Conservation (phyloP, 495 filamentous ascomycete genomes). For the Chaetomidium leptoderma region DNA sequence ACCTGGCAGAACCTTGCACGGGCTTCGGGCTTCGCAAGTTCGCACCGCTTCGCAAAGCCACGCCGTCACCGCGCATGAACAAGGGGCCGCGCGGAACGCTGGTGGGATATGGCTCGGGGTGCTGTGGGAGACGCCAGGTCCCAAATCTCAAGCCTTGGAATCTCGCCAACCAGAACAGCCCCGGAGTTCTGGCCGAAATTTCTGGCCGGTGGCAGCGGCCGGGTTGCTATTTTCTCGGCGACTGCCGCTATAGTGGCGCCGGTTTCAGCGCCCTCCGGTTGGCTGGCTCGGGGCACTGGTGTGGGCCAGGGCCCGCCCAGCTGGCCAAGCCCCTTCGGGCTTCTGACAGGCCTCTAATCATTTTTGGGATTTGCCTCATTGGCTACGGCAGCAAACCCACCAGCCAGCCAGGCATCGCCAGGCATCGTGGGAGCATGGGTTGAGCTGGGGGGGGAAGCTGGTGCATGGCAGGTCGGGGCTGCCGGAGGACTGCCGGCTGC, state of each 20-base stretch:
- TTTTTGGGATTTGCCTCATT: background rate
- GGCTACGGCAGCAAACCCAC: background rate
- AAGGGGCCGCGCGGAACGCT: background rate
- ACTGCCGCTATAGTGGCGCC: background rate
- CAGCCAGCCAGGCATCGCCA: conserved; percentile 7
- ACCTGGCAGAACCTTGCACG: too few relatives aligned
- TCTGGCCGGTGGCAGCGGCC: background rate
- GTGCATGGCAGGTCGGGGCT: background rate
- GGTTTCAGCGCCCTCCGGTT: conserved; percentile 3
- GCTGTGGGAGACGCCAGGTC: background rate
- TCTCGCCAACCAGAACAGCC: background rate
- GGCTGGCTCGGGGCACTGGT: background rate
- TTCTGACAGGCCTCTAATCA: background rate
- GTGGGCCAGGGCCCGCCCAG: conserved; percentile 1
- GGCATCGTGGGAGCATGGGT: conserved; percentile 12
- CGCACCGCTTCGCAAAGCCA: background rate
- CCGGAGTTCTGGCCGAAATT: background rate
- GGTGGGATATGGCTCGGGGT: background rate
- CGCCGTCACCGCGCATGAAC: background rate
- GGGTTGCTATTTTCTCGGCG: background rate
- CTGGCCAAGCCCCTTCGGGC: background rate
- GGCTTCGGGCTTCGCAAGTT: too few relatives aligned
- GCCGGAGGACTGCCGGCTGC: background rate
- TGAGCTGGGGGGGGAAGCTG: background rate
- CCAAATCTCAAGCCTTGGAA: too few relatives aligned